Evolutionary conservation across 768 basidiomycete genomes (phyloP), one percentile per base, ranked within the genome.

Genomic region (Mycena albidolilacea): DNA sequence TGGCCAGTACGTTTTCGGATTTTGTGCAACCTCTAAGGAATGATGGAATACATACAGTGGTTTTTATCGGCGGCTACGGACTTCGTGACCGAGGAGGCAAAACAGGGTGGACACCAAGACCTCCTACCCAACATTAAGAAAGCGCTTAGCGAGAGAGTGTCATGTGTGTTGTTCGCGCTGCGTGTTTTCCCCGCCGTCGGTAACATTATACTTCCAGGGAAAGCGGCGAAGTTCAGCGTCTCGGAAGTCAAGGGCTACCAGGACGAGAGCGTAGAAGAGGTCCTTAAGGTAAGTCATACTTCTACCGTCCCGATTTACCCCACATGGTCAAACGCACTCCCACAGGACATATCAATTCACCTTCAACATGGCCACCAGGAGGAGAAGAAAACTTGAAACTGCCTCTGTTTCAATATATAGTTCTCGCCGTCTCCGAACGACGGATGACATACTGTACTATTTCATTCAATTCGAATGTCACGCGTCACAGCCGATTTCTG

Each of bases 11-110:
- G 59, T 60, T 60, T 60, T 60, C n/a, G n/a, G 39, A 60, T 60
- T 60, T 60, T 55, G n/a, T 60, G 59, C 38, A 39, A 21, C 59
- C 59, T 60, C 58, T 59, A 39, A 60, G n/a, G 59, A 60, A 43
- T 60, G 39, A 60, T 43, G 59, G 59, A 60, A 60, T 60, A 43
- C 59, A 60, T 60, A 43, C 59, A 60, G 59, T 60, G 59, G 59
- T 60, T 60, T 60, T n/a, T 15, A 43, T 60, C 59, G 59, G 39
- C 59, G 59, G n/a, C 59, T 60, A 60, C 59, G 39, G 39, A 41
- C 59, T 59, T 59, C 15, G 57, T 59, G 57, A 59, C 57, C 57
- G 57, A 59, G 37, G 39, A 60, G 59, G 59, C 59, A 43, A 60
- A 60, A 43, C 59, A 21, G 59, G 59, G n/a, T 60, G 39, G 59